Evolutionary conservation across 345 rosid genomes (phyloP).

Genomic region (Eucalyptus leucophloia): DNA sequence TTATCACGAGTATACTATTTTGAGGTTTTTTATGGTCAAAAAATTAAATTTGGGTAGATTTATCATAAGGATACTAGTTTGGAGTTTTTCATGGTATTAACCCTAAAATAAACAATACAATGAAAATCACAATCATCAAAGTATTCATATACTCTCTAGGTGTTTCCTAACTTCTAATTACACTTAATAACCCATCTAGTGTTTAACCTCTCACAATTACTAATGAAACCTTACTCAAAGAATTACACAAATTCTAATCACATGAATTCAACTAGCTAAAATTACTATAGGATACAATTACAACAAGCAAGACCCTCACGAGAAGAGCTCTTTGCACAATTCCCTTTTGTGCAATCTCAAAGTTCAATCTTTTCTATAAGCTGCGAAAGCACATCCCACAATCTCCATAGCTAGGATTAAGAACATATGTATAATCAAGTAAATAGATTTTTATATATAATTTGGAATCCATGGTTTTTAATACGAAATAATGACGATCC

Average conservation of each 20-base stretch:
- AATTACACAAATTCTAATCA: background rate
- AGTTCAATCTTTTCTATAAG: background rate
- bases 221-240: background rate
- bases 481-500: too few relatives aligned
- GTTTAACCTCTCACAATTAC: background rate
- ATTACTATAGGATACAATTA: background rate
- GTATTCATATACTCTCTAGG: background rate
- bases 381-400: too few relatives aligned
- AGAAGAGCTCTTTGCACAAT: background rate
- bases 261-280: background rate
- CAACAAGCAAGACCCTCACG: background rate
- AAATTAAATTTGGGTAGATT: too few relatives aligned
- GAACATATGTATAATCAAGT: too few relatives aligned
- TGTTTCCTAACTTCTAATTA: background rate
- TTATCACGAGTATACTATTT: too few relatives aligned
- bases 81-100: too few relatives aligned
- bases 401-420: too few relatives aligned
- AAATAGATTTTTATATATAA: too few relatives aligned
- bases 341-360: background rate
- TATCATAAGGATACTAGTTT: too few relatives aligned
- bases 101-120: background rate
- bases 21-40: too few relatives aligned
- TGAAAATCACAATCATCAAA: background rate
- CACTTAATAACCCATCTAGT: background rate
- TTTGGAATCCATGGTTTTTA: too few relatives aligned